phyloP scores from a whole-genome alignment of 1,284 basidiomycete species.

The Pascua guehoae region DNA sequence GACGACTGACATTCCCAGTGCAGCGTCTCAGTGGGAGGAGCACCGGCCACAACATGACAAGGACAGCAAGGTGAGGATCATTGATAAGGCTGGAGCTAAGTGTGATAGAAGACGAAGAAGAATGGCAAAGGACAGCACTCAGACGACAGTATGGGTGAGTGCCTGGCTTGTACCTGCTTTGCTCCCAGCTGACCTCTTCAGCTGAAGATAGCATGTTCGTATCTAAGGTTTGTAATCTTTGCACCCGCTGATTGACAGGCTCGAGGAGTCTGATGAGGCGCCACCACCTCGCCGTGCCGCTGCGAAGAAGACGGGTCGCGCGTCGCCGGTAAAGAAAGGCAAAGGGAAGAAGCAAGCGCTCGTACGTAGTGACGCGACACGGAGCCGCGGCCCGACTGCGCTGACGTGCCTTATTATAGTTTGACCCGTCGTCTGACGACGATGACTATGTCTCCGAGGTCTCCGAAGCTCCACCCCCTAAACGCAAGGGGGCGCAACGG shows the following conservation, averaged over 20 bases:
- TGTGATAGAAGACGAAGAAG: not conserved
- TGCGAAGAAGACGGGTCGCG: not conserved
- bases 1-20: slow-evolving; percentile 3
- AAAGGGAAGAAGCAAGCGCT: slow-evolving; percentile 4
- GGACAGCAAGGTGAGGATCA: slow-evolving; percentile 1
- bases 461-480: no score
- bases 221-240: not conserved
- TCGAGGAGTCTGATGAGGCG: slow-evolving; percentile 5
- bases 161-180: no score
- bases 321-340: not conserved
- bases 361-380: not conserved
- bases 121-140: slow-evolving; percentile 56
- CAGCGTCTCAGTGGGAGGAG: not conserved
- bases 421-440: slow-evolving; percentile 9
- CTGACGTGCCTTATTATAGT: slow-evolving; percentile 8
- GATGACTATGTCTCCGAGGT: not conserved
- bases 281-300: not conserved
- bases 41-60: not conserved
- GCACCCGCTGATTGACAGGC: not conserved
- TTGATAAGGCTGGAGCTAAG: not conserved
- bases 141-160: slow-evolving; percentile 72
- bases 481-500: no score
- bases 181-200: not conserved
- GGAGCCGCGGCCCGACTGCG: no score
- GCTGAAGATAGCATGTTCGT: slow-evolving; percentile 13